A percentile compares a stretch with the other conserved stretches of the same genome.
phyloP scores from a whole-genome alignment of 495 filamentous ascomycete species.

The Geoglossum glabrum region DNA sequence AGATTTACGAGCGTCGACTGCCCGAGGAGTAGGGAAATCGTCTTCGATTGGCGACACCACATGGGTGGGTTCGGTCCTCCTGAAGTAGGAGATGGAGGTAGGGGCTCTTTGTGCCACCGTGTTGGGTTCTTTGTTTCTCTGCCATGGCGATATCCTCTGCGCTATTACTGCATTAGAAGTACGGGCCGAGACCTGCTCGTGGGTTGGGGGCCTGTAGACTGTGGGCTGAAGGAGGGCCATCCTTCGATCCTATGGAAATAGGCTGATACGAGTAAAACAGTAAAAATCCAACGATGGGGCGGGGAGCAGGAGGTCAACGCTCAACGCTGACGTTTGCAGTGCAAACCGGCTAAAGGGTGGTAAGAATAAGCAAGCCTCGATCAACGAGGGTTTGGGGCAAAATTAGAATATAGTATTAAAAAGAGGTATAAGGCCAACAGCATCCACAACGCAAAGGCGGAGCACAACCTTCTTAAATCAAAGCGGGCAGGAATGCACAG shows the following conservation, averaged over 20 bases:
- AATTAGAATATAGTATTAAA: neutral
- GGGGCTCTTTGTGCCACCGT: constrained; percentile 8
- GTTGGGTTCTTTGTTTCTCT: constrained; percentile 13
- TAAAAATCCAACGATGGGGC: neutral
- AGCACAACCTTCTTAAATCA: neutral
- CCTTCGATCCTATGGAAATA: neutral
- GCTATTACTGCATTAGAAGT: constrained; percentile 78
- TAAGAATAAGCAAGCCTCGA: neutral
- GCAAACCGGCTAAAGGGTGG: neutral
- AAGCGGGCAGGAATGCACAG: neutral
- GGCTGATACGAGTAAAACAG: neutral
- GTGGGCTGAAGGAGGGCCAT: constrained; percentile 30
- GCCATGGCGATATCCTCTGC: constrained; percentile 27
- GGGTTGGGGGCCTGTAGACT: constrained; percentile 39
- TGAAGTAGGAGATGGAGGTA: constrained; percentile 18
- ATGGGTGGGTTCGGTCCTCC: constrained; percentile 1
- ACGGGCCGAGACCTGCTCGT: constrained; percentile 47
- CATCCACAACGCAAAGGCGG: neutral
- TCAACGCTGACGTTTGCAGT: neutral
- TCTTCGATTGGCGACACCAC: neutral
- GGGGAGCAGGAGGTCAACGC: neutral
- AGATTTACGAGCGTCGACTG: neutral
- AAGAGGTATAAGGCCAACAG: neutral
- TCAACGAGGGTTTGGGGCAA: neutral
- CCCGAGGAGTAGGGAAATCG: neutral